phyloP scores from a whole-genome alignment of 140 eudicot genomes.

The Cichorium intybus region DNA sequence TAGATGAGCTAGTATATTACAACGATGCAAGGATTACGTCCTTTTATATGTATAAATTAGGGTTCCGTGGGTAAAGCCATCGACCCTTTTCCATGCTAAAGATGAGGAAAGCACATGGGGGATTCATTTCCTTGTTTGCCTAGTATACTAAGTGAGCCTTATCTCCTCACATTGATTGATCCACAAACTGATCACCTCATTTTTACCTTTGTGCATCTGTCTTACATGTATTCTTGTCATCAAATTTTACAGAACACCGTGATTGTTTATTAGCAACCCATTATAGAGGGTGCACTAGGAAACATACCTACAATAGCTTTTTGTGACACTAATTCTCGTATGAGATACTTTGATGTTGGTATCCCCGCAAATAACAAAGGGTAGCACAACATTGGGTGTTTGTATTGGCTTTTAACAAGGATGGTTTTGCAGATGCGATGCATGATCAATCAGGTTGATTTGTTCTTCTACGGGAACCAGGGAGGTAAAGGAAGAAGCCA shows the following conservation, averaged over 20 bases:
- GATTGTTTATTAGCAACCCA: conserved; percentile 35
- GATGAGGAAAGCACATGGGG: no score
- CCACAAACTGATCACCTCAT: conserved; percentile 72
- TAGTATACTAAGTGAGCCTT: conserved; percentile 70
- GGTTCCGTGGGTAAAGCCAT: no score
- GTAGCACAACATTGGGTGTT: conserved; percentile 78
- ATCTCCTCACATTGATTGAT: conserved; percentile 59
- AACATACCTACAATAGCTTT: conserved; percentile 75
- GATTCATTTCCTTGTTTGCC: no score
- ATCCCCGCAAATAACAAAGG: conserved; percentile 84
- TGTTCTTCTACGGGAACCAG: conserved; percentile 80
- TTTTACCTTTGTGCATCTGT: no score
- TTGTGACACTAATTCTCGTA: conserved; percentile 73
- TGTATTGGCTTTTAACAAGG: conserved; percentile 83
- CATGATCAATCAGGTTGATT: conserved; percentile 64
- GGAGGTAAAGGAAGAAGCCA: conserved; percentile 64
- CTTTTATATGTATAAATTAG: no score
- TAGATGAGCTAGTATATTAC: no score
- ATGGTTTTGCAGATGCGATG: conserved; percentile 94
- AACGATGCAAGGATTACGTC: no score
- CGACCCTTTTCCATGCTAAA: no score
- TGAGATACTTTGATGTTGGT: conserved; percentile 61
- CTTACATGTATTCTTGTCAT: neutral
- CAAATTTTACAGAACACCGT: neutral
- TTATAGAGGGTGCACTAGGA: conserved; percentile 67